Conservation (phyloP, 441 rosid species). For the Adansonia madagascariensis region DNA sequence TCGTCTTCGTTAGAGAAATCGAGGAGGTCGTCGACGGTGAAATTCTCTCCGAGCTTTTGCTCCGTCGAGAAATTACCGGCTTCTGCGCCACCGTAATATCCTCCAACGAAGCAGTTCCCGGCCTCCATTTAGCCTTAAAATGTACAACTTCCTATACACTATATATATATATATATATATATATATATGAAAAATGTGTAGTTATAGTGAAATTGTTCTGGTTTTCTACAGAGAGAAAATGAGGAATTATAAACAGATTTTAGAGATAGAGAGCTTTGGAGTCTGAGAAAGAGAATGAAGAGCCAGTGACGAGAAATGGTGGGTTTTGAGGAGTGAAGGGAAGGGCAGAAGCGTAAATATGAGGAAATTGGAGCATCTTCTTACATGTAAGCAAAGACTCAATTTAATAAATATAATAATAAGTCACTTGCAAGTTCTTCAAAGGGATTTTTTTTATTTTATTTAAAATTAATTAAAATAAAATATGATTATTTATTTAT, state of each 20-base stretch:
- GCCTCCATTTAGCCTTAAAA: slow-evolving; percentile 43
- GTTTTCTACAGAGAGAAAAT: neutral
- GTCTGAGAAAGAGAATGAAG: slow-evolving; percentile 10
- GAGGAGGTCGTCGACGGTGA: slow-evolving; percentile 64
- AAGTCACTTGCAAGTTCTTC: slow-evolving; percentile 43
- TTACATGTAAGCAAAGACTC: slow-evolving; percentile 19
- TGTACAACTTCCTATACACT: neutral
- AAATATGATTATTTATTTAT: neutral
- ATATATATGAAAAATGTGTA: neutral
- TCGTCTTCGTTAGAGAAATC: slow-evolving; percentile 64
- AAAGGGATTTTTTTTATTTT: neutral
- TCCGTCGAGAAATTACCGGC: slow-evolving; percentile 41
- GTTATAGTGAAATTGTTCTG: neutral
- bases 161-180: neutral
- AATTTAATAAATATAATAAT: slow-evolving; percentile 25
- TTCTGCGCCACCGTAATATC: slow-evolving; percentile 37
- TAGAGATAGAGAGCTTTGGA: slow-evolving; percentile 9
- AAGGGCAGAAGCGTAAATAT: slow-evolving; percentile 43
- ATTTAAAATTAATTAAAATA: neutral
- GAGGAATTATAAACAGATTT: slow-evolving; percentile 1
- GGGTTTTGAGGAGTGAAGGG: slow-evolving; percentile 50
- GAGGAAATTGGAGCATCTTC: slow-evolving; percentile 29
- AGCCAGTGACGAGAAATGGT: slow-evolving; percentile 5
- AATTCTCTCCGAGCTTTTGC: slow-evolving; percentile 45
- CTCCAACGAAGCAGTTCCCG: slow-evolving; percentile 43